Evolutionary conservation across 805 yeast species (phyloP).

Genomic region (Pichia californica): DNA sequence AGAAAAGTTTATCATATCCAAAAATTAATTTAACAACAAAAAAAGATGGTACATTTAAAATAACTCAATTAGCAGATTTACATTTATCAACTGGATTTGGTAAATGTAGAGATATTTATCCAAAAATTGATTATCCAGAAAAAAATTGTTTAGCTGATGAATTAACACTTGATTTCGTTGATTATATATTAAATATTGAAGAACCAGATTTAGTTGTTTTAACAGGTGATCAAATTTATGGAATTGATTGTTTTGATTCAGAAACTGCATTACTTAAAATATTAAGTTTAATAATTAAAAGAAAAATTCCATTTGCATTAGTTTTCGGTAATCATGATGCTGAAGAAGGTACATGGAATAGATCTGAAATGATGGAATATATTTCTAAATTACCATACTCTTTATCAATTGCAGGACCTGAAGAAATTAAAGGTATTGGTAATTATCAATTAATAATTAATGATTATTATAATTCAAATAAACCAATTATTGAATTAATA

Average conservation of each 20-base stretch:
- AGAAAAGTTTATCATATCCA: slow-evolving; percentile 19
- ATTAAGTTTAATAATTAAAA: slow-evolving; percentile 50
- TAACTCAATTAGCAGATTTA: slow-evolving; percentile 84
- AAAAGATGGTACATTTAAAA: slow-evolving; percentile 59
- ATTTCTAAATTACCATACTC: slow-evolving; percentile 61
- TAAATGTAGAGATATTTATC: slow-evolving; percentile 66
- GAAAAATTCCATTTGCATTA: slow-evolving; percentile 76
- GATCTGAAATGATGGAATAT: slow-evolving; percentile 55
- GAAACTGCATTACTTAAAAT: slow-evolving; percentile 78
- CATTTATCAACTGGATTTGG: slow-evolving; percentile 88
- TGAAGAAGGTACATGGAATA: slow-evolving; percentile 69
- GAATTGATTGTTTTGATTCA: slow-evolving; percentile 72
- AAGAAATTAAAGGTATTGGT: slow-evolving; percentile 71
- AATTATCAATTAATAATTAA: slow-evolving; percentile 58
- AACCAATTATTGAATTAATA: slow-evolving; percentile 52
- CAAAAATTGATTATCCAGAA: slow-evolving; percentile 32
- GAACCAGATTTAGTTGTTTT: slow-evolving; percentile 78
- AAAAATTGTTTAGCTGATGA: slow-evolving; percentile 72
- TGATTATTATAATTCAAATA: slow-evolving; percentile 18
- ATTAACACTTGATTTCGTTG: slow-evolving; percentile 56
- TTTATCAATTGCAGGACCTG: slow-evolving; percentile 56
- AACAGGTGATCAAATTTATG: slow-evolving; percentile 91
- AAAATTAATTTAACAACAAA: slow-evolving; percentile 27
- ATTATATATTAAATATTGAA: slow-evolving; percentile 62
- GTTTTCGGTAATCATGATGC: slow-evolving; percentile 94